A percentile compares a stretch with the other conserved stretches of the same genome.
Evolutionary conservation across 805 yeast species (phyloP).

Genomic region (Ogataea henricii): DNA sequence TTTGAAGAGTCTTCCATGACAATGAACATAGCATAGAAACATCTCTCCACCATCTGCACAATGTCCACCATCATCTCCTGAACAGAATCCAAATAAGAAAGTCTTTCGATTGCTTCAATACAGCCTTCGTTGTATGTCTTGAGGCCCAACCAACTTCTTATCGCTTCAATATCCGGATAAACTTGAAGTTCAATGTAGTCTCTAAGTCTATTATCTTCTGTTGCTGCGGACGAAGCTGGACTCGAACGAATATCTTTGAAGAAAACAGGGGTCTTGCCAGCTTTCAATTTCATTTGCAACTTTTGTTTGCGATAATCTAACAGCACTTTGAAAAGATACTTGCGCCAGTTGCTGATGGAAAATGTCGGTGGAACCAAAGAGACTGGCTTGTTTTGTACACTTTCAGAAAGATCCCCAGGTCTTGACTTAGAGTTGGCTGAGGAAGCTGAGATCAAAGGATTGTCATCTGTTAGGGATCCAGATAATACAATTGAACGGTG

Average conservation of each 20-base stretch:
- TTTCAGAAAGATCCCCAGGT: neutral
- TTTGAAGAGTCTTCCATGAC: slow-evolving; percentile 18
- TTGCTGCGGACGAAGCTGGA: neutral
- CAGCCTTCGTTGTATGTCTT: slow-evolving; percentile 29
- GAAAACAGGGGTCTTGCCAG: slow-evolving; percentile 17
- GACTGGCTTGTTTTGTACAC: slow-evolving; percentile 9
- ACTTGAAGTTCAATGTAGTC: slow-evolving; percentile 16
- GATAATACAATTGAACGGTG: slow-evolving; percentile 18
- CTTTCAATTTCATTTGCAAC: slow-evolving; percentile 9
- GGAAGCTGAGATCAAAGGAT: slow-evolving; percentile 23
- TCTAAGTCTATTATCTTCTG: slow-evolving; percentile 10
- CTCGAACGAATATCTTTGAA: slow-evolving; percentile 1
- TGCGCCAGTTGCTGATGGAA: slow-evolving; percentile 28
- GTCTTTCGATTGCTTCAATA: slow-evolving; percentile 27
- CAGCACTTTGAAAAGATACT: slow-evolving; percentile 20
- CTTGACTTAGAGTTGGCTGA: slow-evolving; percentile 10
- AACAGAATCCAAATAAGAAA: slow-evolving; percentile 20
- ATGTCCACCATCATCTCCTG: slow-evolving; percentile 27
- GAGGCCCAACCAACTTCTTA: slow-evolving; percentile 24
- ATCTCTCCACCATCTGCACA: slow-evolving; percentile 27
- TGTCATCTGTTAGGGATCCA: slow-evolving; percentile 25
- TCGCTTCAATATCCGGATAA: slow-evolving; percentile 26
- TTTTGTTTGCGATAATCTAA: slow-evolving; percentile 17
- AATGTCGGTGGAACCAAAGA: slow-evolving; percentile 30
- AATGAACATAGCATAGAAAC: slow-evolving; percentile 25